Evolutionary conservation across 768 basidiomycete species (phyloP).

Genomic region (Dioszegia aurantiaca): DNA sequence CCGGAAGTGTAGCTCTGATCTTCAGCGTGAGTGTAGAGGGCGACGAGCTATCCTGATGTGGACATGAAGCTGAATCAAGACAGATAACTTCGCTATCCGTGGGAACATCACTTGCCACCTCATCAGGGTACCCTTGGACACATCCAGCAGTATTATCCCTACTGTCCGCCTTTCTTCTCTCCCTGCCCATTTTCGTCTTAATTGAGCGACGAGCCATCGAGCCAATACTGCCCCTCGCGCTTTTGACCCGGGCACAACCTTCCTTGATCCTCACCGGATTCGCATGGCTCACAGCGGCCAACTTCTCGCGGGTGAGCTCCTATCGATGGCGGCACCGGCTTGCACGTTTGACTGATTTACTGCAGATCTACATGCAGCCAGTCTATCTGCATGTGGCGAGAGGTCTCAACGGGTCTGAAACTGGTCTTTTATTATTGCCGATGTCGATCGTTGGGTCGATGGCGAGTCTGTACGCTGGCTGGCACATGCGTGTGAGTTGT

Average conservation of each 20-base stretch:
- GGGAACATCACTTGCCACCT: constrained; percentile 34
- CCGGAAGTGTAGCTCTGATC: constrained; percentile 30
- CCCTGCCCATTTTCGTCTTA: constrained; percentile 28
- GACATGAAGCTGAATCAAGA: constrained; percentile 1
- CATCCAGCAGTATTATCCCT: constrained; percentile 31
- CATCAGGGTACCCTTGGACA: constrained; percentile 29
- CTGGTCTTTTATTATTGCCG: constrained; percentile 36
- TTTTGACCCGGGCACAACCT: constrained; percentile 33
- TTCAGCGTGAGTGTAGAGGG: constrained; percentile 27
- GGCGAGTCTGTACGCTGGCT: constrained; percentile 40
- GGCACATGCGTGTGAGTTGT: constrained; percentile 36
- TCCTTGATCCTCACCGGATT: constrained; percentile 30
- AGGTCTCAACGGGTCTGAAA: constrained; percentile 34
- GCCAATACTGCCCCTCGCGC: constrained; percentile 39
- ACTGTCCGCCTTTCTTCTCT: constrained; percentile 13
- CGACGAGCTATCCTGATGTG: too few species aligned
- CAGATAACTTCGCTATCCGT: constrained; percentile 31
- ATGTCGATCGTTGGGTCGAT: constrained; percentile 33
- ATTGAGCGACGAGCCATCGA: constrained; percentile 34
- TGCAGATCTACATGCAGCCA: constrained; percentile 42
- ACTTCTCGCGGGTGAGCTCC: constrained; percentile 33
- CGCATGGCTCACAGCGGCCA: constrained; percentile 28
- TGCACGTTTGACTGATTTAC: background rate
- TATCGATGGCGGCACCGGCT: too few species aligned
- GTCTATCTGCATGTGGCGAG: constrained; percentile 43